Conservation (phyloP, 345 rosid species). For the Eucalyptus marginata region DNA sequence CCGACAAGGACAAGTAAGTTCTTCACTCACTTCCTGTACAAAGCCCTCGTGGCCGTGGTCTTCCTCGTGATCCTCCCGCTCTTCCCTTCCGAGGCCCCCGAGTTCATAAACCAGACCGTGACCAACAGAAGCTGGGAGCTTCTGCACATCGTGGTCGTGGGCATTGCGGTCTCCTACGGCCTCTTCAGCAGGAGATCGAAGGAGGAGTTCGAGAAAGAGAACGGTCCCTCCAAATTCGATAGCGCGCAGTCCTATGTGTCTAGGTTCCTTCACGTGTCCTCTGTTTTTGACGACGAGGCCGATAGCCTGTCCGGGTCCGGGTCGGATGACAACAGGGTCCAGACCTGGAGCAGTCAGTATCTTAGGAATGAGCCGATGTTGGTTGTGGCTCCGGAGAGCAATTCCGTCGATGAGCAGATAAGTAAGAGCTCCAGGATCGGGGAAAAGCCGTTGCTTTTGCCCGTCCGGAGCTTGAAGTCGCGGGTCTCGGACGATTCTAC, state of each 20-base stretch:
- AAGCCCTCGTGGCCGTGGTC: conserved; percentile 41
- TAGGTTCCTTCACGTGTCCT: conserved; percentile 72
- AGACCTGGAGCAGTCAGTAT: conserved; percentile 74
- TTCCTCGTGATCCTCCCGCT: conserved; percentile 38
- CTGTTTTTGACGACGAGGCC: conserved; percentile 69
- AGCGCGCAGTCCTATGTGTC: conserved; percentile 60
- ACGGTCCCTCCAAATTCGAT: conserved; percentile 22
- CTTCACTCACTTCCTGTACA: conserved; percentile 47
- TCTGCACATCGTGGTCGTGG: conserved; percentile 84
- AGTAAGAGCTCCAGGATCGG: conserved; percentile 11
- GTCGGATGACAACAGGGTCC: conserved; percentile 16
- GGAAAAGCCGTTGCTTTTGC: conserved; percentile 72
- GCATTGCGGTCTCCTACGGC: conserved; percentile 97
- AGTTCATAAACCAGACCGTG: conserved; percentile 59
- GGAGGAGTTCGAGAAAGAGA: conserved; percentile 31
- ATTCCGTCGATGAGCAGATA: conserved; percentile 23
- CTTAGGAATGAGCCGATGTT: conserved; percentile 45
- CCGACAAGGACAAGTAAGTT: conserved; percentile 32
- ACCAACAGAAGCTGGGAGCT: conserved; percentile 73
- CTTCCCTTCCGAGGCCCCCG: conserved; percentile 81
- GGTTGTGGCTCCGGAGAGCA: conserved; percentile 29
- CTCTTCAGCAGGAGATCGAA: conserved; percentile 65
- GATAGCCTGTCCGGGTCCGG: conserved; percentile 16
- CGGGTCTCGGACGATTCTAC: conserved; percentile 21
- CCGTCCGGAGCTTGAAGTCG: conserved; percentile 72